These are phyloP conservation scores for Hanseniaspora singularis DNA, from an alignment of 805 yeast genomes.

Conservation along the genomic window DNA sequence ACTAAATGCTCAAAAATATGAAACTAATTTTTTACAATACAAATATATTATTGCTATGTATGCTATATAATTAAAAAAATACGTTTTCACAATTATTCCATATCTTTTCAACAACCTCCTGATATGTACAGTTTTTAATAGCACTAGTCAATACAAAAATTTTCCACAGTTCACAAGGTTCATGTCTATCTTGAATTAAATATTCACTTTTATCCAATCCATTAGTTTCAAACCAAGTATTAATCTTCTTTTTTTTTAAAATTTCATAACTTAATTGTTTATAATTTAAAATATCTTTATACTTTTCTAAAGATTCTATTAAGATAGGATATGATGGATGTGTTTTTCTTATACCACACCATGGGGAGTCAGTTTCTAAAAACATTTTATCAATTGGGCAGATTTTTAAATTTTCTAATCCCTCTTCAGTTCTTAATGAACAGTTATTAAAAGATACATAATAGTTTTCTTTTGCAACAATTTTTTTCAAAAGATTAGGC, in stretches of 20 bases:
- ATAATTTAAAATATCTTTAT: constrained; percentile 13
- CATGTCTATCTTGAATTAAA: constrained; percentile 75
- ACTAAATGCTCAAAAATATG: too few species aligned
- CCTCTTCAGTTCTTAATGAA: constrained; percentile 49
- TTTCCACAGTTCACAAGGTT: constrained; percentile 75
- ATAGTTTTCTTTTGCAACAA: constrained; percentile 27
- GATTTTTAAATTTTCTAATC: constrained; percentile 33
- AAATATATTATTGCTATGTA: too few species aligned
- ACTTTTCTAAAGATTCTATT: constrained; percentile 53
- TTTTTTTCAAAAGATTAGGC: constrained; percentile 43
- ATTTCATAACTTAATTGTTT: constrained; percentile 15
- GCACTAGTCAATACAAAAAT: constrained; percentile 61
- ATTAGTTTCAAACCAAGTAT: constrained; percentile 15
- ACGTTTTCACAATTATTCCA: constrained; percentile 42
- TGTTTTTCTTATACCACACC: constrained; percentile 87
- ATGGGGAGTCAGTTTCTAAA: constrained; percentile 94
- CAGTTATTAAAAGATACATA: constrained; percentile 87
- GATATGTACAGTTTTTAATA: constrained; percentile 34
- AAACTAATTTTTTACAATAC: too few species aligned
- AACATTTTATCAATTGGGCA: constrained; percentile 64
- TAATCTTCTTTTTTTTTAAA: constrained; percentile 9
- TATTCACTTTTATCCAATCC: constrained; percentile 24
- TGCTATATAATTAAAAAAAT: constrained; percentile 24
- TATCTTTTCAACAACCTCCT: constrained; percentile 37
- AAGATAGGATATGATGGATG: constrained; percentile 51